A percentile compares a stretch with the other conserved stretches of the same genome.
Evolutionary conservation across 2,329 filamentous ascomycete genomes (phyloP).

Genomic region (Fusarium chaquense): DNA sequence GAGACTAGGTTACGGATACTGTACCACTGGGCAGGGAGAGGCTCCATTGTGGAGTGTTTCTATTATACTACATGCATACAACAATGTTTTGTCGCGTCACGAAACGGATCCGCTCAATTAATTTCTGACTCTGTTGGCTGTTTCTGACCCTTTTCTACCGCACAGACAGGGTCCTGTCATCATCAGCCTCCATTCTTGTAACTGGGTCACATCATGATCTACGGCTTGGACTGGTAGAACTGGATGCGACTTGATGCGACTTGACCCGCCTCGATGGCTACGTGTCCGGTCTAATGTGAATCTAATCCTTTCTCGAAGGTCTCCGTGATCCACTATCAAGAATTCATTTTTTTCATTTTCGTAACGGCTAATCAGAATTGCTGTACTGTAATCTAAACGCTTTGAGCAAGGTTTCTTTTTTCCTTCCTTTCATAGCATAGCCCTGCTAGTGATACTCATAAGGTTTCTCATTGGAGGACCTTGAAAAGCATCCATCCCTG

Average conservation of each 20-base stretch:
- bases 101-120: neutral
- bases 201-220: neutral
- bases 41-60: neutral
- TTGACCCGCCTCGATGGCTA: neutral
- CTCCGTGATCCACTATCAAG: neutral
- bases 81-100: neutral
- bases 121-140: neutral
- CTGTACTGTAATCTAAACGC: neutral
- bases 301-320: neutral
- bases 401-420: neutral
- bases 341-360: neutral
- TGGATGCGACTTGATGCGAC: neutral
- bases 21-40: neutral
- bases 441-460: neutral
- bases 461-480: neutral
- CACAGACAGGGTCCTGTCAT: slow-evolving; percentile 1
- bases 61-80: neutral
- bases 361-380: neutral
- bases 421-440: neutral
- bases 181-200: neutral
- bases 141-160: neutral
- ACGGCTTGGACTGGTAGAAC: neutral
- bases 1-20: neutral
- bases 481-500: neutral
- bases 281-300: neutral